Evolutionary conservation across 2,329 filamentous ascomycete genomes (phyloP).

Genomic region (Incumbomyces delicatus): DNA sequence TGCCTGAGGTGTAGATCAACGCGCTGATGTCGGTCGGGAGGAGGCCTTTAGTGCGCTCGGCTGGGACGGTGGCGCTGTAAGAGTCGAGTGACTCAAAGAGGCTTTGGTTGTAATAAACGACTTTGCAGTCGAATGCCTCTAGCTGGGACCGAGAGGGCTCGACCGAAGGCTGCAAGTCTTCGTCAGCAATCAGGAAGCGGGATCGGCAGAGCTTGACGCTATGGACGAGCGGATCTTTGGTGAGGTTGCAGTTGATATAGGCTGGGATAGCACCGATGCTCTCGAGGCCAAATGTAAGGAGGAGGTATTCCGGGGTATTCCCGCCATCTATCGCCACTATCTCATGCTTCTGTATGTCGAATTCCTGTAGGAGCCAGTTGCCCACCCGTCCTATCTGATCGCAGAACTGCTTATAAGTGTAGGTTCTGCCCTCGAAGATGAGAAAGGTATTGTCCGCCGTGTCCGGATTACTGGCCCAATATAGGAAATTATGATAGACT

Average conservation of each 20-base stretch:
- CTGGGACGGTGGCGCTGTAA: slow-evolving; percentile 43
- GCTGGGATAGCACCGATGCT: slow-evolving; percentile 58
- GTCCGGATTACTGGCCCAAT: slow-evolving; percentile 43
- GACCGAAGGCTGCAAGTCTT: slow-evolving; percentile 40
- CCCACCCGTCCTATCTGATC: slow-evolving; percentile 49
- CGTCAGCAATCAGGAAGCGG: slow-evolving; percentile 50
- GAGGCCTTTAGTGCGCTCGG: slow-evolving; percentile 45
- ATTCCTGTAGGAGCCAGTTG: slow-evolving; percentile 48
- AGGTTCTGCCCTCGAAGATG: slow-evolving; percentile 55
- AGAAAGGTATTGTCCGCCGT: slow-evolving; percentile 48
- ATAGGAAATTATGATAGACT: slow-evolving; percentile 58
- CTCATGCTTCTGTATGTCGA: slow-evolving; percentile 48
- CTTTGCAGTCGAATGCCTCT: slow-evolving; percentile 43
- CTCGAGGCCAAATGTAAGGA: slow-evolving; percentile 56
- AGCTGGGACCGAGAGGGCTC: slow-evolving; percentile 41
- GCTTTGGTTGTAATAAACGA: slow-evolving; percentile 46
- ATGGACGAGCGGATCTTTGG: slow-evolving; percentile 53
- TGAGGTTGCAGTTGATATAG: slow-evolving; percentile 57
- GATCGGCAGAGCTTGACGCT: slow-evolving; percentile 52
- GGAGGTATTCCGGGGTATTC: slow-evolving; percentile 58
- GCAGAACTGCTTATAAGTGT: slow-evolving; percentile 50
- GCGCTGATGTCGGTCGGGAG: slow-evolving; percentile 46
- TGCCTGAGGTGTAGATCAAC: slow-evolving; percentile 69
- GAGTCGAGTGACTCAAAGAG: slow-evolving; percentile 37
- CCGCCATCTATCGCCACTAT: slow-evolving; percentile 58